These are phyloP conservation scores for Cyclotella kingstonii DNA, from an alignment of 108 stramenopile species.

Conservation along the genomic window DNA sequence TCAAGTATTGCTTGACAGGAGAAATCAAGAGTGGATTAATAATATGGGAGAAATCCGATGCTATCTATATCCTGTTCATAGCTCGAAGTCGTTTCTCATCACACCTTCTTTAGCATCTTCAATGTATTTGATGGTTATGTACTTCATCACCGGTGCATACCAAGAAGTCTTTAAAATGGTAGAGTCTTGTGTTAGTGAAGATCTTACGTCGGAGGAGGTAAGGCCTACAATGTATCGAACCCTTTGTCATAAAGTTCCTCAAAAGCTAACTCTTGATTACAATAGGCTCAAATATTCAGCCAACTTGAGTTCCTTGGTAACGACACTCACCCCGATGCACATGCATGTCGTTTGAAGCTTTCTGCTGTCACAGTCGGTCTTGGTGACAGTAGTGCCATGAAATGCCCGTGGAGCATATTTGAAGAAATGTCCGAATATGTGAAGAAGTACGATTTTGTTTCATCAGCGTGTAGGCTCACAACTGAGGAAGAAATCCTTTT, in stretches of 20 bases:
- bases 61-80: slow-evolving; percentile 97
- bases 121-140: slow-evolving; percentile 96
- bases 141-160: slow-evolving; percentile 96
- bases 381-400: slow-evolving; percentile 84
- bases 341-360: slow-evolving; percentile 91
- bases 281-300: slow-evolving; percentile 85
- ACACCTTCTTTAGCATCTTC: slow-evolving; percentile 94
- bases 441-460: slow-evolving; percentile 84
- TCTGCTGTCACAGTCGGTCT: slow-evolving; percentile 87
- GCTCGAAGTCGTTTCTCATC: slow-evolving; percentile 86
- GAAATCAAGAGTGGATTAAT: slow-evolving; percentile 95
- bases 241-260: background rate
- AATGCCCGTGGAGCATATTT: slow-evolving; percentile 88
- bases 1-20: slow-evolving; percentile 88
- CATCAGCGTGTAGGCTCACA: slow-evolving; percentile 87
- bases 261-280: background rate
- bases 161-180: slow-evolving; percentile 94
- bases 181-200: slow-evolving; percentile 96
- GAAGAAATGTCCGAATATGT: slow-evolving; percentile 90
- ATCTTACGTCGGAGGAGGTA: slow-evolving; percentile 89
- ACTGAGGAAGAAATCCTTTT: slow-evolving; percentile 89
- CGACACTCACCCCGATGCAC: slow-evolving; percentile 95
- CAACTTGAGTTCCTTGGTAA: slow-evolving; percentile 91
- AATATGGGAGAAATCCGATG: slow-evolving; percentile 95
- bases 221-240: background rate